Evolutionary conservation across 1,139 yeast genomes (phyloP).

Genomic region (Dujonia santamariae): DNA sequence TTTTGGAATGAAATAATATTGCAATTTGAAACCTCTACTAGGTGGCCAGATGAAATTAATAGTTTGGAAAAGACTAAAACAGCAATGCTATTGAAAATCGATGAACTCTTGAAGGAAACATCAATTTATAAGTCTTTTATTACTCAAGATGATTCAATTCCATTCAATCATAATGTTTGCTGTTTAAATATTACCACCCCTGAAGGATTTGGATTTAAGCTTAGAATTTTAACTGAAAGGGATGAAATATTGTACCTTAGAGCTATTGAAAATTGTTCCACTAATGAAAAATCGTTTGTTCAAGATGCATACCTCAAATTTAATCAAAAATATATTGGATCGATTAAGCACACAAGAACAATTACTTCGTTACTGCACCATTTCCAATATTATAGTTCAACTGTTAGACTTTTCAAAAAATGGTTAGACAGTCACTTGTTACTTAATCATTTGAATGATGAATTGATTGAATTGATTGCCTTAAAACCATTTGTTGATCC

Average conservation of each 20-base stretch:
- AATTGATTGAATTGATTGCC: slow-evolving; percentile 77
- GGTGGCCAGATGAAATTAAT: slow-evolving; percentile 91
- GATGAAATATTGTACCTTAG: slow-evolving; percentile 73
- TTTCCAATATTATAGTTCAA: slow-evolving; percentile 72
- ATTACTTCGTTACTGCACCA: slow-evolving; percentile 69
- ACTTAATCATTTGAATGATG: slow-evolving; percentile 69
- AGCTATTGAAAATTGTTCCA: slow-evolving; percentile 56
- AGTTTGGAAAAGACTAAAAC: slow-evolving; percentile 88
- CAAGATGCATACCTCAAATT: slow-evolving; percentile 66
- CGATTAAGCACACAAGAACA: slow-evolving; percentile 80
- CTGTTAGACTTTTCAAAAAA: slow-evolving; percentile 78
- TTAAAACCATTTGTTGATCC: slow-evolving; percentile 84
- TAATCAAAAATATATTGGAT: slow-evolving; percentile 63
- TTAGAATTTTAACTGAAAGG: slow-evolving; percentile 74
- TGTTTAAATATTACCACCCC: slow-evolving; percentile 71
- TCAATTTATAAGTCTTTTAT: slow-evolving; percentile 56
- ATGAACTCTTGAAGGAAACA: slow-evolving; percentile 52
- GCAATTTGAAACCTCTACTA: slow-evolving; percentile 85
- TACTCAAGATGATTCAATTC: slow-evolving; percentile 62
- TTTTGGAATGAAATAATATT: slow-evolving; percentile 77
- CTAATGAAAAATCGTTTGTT: slow-evolving; percentile 53
- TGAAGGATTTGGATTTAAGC: slow-evolving; percentile 80
- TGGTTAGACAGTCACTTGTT: slow-evolving; percentile 81
- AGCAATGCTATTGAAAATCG: slow-evolving; percentile 77
- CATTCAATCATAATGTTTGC: slow-evolving; percentile 58